Base-by-base conservation (phyloP, 108 stramenopile genomes). In the Chaetoceros muelleri region DNA sequence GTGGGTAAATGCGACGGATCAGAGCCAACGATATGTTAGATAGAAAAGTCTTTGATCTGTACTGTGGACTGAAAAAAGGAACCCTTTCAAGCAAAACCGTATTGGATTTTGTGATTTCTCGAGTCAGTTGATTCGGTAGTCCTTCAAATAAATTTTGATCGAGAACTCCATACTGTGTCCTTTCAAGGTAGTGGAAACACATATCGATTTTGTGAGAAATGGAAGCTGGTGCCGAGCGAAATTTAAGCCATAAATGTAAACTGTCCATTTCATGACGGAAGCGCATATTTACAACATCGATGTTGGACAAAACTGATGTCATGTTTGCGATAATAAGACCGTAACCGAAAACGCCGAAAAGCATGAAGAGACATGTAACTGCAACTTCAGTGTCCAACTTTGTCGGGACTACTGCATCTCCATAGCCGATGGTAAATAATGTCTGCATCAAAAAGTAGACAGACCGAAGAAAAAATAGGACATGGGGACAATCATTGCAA, bases 341-440 rank as follows among this genome's bases (percentile, higher is more conserved):
- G 56, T 75, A 75, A 5, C 50, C 66, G 44, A 79, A 62, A 50
- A 66, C 64, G 0, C 78, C 73, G 52, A 61, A 58, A 30, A 75
- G 44, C 72, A 75, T 72, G 48, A 72, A 67, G 13, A 48, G 40
- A 59, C 71, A 66, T 0, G 67, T 58, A 34, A 75, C 50, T 22
- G 31, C 44, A 61, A 79, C 68, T 67, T 79, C 71, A 2, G 61
- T 58, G 17, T 57, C 40, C 24, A 63, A 66, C 46, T 65, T 67
- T 16, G 71, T 67, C 13, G 73, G 78, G 1, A 65, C 72, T 25
- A 79, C 74, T 18, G 61, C 13, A 27, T 79, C 78, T 0, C 78
- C 78, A 48, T 75, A 79, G 17, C 78, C 78, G 29, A 79, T 79
- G 3, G 78, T 79, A 56, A 79, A 79, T 3, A 74, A 40, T 1